These are phyloP conservation scores for Trametes maxima DNA, from an alignment of 768 basidiomycete species.

Conservation along the genomic window DNA sequence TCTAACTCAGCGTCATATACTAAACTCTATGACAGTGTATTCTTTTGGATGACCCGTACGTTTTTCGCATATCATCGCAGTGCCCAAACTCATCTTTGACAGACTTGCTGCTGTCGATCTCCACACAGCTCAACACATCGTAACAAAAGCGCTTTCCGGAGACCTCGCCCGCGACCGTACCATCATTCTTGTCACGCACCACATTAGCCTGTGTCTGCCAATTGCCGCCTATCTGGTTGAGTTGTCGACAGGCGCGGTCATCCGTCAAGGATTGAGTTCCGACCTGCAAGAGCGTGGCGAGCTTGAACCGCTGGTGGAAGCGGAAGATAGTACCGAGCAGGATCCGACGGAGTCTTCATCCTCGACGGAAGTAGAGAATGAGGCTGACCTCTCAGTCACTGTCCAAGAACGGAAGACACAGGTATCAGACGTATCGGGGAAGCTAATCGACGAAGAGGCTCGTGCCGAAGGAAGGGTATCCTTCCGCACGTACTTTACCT, in stretches of 20 bases:
- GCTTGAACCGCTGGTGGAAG: slow-evolving; percentile 48
- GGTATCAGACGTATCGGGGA: slow-evolving; percentile 39
- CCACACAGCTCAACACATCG: slow-evolving; percentile 75
- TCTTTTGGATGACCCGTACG: slow-evolving; percentile 73
- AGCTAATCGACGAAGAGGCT: slow-evolving; percentile 62
- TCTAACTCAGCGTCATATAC: not conserved
- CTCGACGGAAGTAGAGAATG: slow-evolving; percentile 33
- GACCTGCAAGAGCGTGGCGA: slow-evolving; percentile 48
- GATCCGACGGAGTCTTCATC: slow-evolving; percentile 18
- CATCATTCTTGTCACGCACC: slow-evolving; percentile 83
- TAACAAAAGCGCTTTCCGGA: slow-evolving; percentile 63
- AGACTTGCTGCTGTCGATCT: slow-evolving; percentile 75
- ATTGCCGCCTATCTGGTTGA: slow-evolving; percentile 69
- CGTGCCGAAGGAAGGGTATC: slow-evolving; percentile 70
- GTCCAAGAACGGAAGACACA: not conserved
- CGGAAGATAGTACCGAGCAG: slow-evolving; percentile 28
- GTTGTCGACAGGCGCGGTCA: slow-evolving; percentile 50
- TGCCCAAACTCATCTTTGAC: slow-evolving; percentile 15
- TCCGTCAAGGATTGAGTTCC: slow-evolving; percentile 52
- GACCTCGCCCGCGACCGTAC: slow-evolving; percentile 65
- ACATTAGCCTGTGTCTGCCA: slow-evolving; percentile 72
- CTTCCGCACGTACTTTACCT: slow-evolving; percentile 59
- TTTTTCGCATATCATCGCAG: slow-evolving; percentile 12
- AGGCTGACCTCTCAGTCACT: slow-evolving; percentile 35
- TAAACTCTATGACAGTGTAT: slow-evolving; percentile 43